These are phyloP conservation scores for Neofusicoccum kwambonambiense DNA, from an alignment of 2,329 filamentous ascomycete genomes.

Conservation along the genomic window DNA sequence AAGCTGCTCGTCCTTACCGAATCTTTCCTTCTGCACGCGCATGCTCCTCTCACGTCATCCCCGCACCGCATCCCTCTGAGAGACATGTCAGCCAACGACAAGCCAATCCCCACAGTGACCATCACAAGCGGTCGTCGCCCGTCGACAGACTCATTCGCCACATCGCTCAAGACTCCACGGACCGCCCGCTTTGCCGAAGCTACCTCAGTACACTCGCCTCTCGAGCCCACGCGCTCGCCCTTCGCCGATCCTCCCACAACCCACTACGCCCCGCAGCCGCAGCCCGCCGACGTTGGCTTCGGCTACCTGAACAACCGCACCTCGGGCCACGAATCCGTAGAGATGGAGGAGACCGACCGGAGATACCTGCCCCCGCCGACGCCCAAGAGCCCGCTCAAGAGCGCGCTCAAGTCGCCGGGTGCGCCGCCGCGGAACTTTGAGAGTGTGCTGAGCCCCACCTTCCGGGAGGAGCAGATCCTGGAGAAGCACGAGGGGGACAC, in stretches of 20 bases:
- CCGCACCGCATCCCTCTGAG: conserved; percentile 28
- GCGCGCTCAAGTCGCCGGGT: conserved; percentile 83
- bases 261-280: conserved; percentile 60
- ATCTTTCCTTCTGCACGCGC: conserved; percentile 24
- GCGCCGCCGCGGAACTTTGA: conserved; percentile 67
- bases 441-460: conserved; percentile 87
- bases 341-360: conserved; percentile 53
- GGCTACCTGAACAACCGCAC: conserved; percentile 73
- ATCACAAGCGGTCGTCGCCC: conserved; percentile 40
- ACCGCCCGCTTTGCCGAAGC: conserved; percentile 80
- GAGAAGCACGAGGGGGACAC: conserved; percentile 81
- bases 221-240: conserved; percentile 57
- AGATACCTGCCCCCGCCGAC: conserved; percentile 56
- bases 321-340: conserved; percentile 34
- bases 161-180: conserved; percentile 62
- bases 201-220: conserved; percentile 73
- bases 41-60: conserved; percentile 35
- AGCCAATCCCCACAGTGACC: conserved; percentile 41
- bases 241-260: conserved; percentile 60
- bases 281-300: conserved; percentile 86
- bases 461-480: conserved; percentile 79
- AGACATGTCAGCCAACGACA: conserved; percentile 48
- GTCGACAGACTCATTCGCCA: conserved; percentile 36
- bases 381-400: conserved; percentile 75
- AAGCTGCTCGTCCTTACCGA: conserved; percentile 10